Base-by-base conservation (phyloP, 2,329 filamentous ascomycete species). In the Trichoderma sp. region DNA sequence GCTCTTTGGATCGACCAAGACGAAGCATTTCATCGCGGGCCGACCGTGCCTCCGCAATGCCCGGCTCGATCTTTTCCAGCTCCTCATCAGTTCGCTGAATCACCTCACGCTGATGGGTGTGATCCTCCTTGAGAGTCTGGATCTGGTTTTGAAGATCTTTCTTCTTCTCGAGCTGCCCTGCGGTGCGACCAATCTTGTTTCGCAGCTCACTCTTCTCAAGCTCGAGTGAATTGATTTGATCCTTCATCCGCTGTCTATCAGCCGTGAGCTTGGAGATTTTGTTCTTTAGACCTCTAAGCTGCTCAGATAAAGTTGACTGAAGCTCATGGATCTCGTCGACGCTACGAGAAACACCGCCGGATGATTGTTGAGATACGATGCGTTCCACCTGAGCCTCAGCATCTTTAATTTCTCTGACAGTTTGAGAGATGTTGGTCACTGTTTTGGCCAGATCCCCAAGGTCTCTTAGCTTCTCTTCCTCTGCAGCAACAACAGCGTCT, bases 271-370 rank as follows among this genome's bases (percentile, higher is more conserved):
- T 92, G 7, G 87, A 81, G 13, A 95, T 85, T 57, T 85, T 87
- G 55, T 85, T 85, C 78, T 93, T 94, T 32, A 90, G 82, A 26
- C 83, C 82, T 69, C 91, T 88, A 74, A 90, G 86, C 77, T 93
- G 89, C 73, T 94, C 93, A 23, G 87, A 88, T 70, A 91, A 86
- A 20, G 84, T 82, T 62, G 89, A 89, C 73, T 94, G 88, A 62
- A 94, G 88, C 68, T 93, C 90, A 76, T 96, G 92, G 68, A 98
- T 94, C 75, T 96, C 93, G 68, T 97, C 93, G 7, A 94, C 87
- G 34, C 92, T 93, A 73, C 93, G 89, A 15, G 88, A 87, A 11
- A 86, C 80, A 30, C 87, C 85, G 15, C 90, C 87, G 72, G 91
- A 88, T 77, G 92, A 90, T 78, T 98, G 92, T 75, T 94, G 94